Conservation (phyloP, 2,329 filamentous ascomycete genomes). For the Fusarium sp. region DNA sequence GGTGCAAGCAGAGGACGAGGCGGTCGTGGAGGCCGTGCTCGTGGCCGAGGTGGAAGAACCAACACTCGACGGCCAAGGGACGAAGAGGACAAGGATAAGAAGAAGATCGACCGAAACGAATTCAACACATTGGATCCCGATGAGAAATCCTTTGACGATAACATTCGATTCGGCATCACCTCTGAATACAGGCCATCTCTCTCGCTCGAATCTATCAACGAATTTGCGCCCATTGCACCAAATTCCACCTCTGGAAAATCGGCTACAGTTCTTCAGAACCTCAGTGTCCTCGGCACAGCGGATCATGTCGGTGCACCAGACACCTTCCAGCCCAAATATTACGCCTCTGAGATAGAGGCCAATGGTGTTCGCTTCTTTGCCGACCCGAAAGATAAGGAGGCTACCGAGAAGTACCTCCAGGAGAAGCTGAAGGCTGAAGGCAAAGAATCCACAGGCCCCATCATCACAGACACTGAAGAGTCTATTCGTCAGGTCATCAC, state of each 20-base stretch:
- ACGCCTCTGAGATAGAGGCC: slow-evolving; percentile 47
- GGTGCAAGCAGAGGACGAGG: slow-evolving; percentile 29
- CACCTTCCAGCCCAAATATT: slow-evolving; percentile 45
- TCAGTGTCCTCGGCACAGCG: slow-evolving; percentile 50
- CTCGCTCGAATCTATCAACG: slow-evolving; percentile 46
- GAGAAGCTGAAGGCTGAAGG: slow-evolving; percentile 37
- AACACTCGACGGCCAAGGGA: slow-evolving; percentile 29
- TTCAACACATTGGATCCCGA: slow-evolving; percentile 46
- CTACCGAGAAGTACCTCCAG: slow-evolving; percentile 47
- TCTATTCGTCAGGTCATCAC: slow-evolving; percentile 48
- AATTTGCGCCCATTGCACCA: slow-evolving; percentile 47
- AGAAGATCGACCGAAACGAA: slow-evolving; percentile 40
- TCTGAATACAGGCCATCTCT: slow-evolving; percentile 49
- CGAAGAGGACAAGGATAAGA: slow-evolving; percentile 43
- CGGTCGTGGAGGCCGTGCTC: slow-evolving; percentile 30
- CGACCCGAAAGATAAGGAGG: slow-evolving; percentile 41
- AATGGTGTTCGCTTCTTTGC: slow-evolving; percentile 44
- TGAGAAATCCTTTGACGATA: slow-evolving; percentile 50
- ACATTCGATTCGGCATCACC: slow-evolving; percentile 49
- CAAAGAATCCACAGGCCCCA: slow-evolving; percentile 34
- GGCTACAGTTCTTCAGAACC: slow-evolving; percentile 50
- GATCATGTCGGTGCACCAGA: slow-evolving; percentile 48
- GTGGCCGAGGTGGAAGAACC: slow-evolving; percentile 29
- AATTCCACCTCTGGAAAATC: slow-evolving; percentile 43
- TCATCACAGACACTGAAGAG: slow-evolving; percentile 50